phyloP scores from a whole-genome alignment of 768 basidiomycete species.

The Suillus luteus region DNA sequence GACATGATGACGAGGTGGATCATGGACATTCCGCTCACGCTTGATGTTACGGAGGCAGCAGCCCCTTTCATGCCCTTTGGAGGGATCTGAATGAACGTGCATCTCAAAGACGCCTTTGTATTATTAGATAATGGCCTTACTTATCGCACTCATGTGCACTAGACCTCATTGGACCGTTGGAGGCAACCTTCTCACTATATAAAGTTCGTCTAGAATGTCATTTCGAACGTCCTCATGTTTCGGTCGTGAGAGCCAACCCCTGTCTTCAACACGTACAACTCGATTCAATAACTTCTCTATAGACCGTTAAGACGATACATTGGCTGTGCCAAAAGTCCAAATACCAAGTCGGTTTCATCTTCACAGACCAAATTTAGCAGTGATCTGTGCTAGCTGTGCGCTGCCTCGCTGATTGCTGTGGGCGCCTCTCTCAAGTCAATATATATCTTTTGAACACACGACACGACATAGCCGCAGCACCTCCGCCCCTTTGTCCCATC shows the following conservation, averaged over 20 bases:
- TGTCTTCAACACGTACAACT: neutral
- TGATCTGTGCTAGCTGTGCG: neutral
- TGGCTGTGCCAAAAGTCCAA: neutral
- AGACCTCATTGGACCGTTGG: neutral
- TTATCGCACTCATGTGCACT: constrained; percentile 1
- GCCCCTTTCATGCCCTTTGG: neutral
- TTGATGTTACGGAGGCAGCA: neutral
- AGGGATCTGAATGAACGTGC: neutral
- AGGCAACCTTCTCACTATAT: neutral
- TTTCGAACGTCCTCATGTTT: neutral
- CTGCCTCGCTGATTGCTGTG: neutral
- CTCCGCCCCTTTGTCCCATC: neutral
- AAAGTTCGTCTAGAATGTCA: neutral
- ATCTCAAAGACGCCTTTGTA: neutral
- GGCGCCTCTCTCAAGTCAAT: neutral
- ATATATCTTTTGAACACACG: neutral
- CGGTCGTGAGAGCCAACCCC: neutral
- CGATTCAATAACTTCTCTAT: neutral
- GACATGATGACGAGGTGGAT: constrained; percentile 66
- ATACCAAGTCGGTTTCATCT: neutral
- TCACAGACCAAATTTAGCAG: neutral
- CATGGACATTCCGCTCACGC: constrained; percentile 48
- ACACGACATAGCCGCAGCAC: neutral
- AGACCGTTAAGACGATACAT: neutral
- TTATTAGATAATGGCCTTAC: constrained; percentile 3